Conservation (phyloP, 2,329 filamentous ascomycete species). For the Paraconiothyrium sp. region DNA sequence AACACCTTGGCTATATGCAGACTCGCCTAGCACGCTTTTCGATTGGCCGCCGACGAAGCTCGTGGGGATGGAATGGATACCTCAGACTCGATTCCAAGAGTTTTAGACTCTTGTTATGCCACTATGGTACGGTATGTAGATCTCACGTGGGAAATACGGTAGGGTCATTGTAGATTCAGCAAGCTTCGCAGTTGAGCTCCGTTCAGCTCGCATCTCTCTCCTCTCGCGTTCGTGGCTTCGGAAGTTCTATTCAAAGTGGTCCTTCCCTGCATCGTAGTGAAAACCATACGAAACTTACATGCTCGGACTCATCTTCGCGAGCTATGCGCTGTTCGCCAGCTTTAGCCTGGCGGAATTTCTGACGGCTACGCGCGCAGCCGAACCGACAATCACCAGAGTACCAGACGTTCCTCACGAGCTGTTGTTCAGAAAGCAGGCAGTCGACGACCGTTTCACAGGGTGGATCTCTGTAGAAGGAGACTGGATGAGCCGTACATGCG, state of each 20-base stretch:
- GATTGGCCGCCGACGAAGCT: slow-evolving; percentile 23
- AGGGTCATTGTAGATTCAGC: slow-evolving; percentile 8
- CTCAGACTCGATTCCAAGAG: neutral
- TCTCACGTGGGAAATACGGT: neutral
- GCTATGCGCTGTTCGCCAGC: slow-evolving; percentile 26
- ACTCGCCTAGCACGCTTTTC: slow-evolving; percentile 1
- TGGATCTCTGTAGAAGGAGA: slow-evolving; percentile 27
- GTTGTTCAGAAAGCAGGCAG: slow-evolving; percentile 30
- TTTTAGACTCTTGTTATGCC: neutral
- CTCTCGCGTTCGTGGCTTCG: neutral
- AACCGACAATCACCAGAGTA: slow-evolving; percentile 37
- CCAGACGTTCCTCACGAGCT: slow-evolving; percentile 32
- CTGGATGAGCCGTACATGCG: slow-evolving; percentile 30
- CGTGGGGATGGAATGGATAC: slow-evolving; percentile 2
- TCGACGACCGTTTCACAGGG: slow-evolving; percentile 35
- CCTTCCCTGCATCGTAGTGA: neutral
- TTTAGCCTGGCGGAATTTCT: slow-evolving; percentile 28
- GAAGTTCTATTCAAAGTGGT: slow-evolving; percentile 7
- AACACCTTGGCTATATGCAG: slow-evolving; percentile 20
- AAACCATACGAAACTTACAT: slow-evolving; percentile 17
- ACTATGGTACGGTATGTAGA: neutral
- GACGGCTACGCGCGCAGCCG: slow-evolving; percentile 24
- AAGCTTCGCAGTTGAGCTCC: slow-evolving; percentile 13
- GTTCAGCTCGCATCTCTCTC: slow-evolving; percentile 9
- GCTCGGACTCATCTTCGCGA: slow-evolving; percentile 18